phyloP scores from a whole-genome alignment of 257 asterid species.

The Fraxinus excelsior region DNA sequence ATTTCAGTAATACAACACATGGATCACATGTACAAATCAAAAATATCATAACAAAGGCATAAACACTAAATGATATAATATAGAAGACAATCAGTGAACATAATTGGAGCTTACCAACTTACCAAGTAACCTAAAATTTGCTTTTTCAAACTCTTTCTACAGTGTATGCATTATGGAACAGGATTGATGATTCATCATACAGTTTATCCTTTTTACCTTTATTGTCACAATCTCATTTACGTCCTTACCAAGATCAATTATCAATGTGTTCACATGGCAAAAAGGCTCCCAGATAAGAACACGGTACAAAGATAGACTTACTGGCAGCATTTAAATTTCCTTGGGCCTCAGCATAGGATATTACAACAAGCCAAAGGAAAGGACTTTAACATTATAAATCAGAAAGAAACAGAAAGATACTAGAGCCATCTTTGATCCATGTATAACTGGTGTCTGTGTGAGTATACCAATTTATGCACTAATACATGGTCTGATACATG shows the following conservation, averaged over 20 bases:
- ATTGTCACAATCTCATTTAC: not conserved
- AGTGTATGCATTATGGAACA: not conserved
- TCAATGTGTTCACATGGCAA: not conserved
- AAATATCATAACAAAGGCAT: not conserved
- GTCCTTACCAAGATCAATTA: not conserved
- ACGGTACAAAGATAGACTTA: constrained; percentile 3
- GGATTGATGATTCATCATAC: not conserved
- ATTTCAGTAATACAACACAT: constrained; percentile 8
- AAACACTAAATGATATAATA: not conserved
- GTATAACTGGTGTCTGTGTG: not conserved
- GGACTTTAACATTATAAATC: not conserved
- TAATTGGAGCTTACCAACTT: constrained; percentile 1
- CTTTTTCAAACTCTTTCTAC: not conserved
- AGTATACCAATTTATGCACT: not conserved
- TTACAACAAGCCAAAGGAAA: not conserved
- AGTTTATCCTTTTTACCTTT: not conserved
- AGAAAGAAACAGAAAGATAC: not conserved
- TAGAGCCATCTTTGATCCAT: not conserved
- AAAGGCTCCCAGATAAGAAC: constrained; percentile 6
- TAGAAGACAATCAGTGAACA: not conserved
- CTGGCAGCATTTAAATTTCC: not conserved
- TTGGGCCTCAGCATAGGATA: not conserved
- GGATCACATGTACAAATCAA: constrained; percentile 16
- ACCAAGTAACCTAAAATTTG: constrained; percentile 2
- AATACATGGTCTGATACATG: no score